Evolutionary conservation across 192 early-diverging fungal genomes (phyloP).

Genomic region (Coemansia sp.): DNA sequence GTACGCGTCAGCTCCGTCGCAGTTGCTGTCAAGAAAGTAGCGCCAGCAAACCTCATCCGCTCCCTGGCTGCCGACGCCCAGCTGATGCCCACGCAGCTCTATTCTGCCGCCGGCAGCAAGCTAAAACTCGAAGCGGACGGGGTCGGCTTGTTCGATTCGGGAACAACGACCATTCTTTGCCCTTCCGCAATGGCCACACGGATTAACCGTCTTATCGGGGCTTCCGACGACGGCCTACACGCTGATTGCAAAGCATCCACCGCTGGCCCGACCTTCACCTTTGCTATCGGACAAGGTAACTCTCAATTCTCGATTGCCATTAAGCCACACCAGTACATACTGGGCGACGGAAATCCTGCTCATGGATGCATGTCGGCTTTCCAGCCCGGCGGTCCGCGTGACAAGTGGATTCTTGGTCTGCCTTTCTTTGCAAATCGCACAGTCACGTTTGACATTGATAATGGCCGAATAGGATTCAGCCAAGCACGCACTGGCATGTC

Average conservation of each 20-base stretch:
- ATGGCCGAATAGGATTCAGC: conserved; percentile 36
- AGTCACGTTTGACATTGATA: conserved; percentile 39
- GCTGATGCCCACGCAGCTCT: background rate
- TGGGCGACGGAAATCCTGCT: conserved; percentile 25
- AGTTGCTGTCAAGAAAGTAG: background rate
- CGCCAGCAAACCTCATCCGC: background rate
- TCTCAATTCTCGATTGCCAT: conserved; percentile 10
- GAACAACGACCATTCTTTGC: conserved; percentile 43
- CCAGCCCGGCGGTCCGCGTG: conserved; percentile 34
- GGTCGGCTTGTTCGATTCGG: conserved; percentile 37
- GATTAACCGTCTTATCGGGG: conserved; percentile 48
- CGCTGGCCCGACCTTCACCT: conserved; percentile 33
- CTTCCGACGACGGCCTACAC: conserved; percentile 30
- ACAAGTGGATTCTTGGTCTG: conserved; percentile 47
- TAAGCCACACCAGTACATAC: conserved; percentile 34
- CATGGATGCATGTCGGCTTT: conserved; percentile 52
- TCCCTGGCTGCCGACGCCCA: background rate
- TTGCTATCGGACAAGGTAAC: conserved; percentile 1
- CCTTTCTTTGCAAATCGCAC: conserved; percentile 45
- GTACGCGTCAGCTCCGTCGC: conserved; percentile 24
- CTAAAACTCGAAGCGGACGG: conserved; percentile 10
- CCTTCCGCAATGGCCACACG: conserved; percentile 24
- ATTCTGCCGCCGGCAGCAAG: background rate
- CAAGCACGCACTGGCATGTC: background rate
- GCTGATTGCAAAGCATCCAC: conserved; percentile 33